Conservation (phyloP, 1,139 yeast species). For the Pichia sp. region DNA sequence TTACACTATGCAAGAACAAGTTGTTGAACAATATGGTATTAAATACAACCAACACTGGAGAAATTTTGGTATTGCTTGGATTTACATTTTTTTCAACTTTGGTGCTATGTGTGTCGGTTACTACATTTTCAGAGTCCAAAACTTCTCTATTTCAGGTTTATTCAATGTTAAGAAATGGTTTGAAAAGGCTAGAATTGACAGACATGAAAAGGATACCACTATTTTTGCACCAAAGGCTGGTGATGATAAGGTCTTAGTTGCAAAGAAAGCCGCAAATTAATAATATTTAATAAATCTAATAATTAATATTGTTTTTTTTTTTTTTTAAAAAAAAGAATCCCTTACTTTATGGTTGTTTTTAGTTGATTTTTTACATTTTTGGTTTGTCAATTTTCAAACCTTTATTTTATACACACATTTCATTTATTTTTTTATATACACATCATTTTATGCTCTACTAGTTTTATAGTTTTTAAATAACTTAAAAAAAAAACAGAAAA, state of each 20-base stretch:
- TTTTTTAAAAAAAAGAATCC: neutral
- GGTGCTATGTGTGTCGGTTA: constrained; percentile 35
- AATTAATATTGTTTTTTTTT: neutral
- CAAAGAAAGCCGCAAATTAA: constrained; percentile 14
- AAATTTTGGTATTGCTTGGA: constrained; percentile 55
- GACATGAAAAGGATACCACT: constrained; percentile 38
- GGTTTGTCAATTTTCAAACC: neutral
- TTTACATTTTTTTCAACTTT: constrained; percentile 48
- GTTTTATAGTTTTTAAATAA: too few species aligned
- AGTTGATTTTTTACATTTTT: neutral
- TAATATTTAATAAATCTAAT: neutral
- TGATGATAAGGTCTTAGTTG: constrained; percentile 32
- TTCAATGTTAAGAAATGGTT: constrained; percentile 23
- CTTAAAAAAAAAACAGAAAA: too few species aligned
- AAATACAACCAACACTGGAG: constrained; percentile 56
- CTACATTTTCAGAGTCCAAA: constrained; percentile 26
- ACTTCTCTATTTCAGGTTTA: constrained; percentile 18
- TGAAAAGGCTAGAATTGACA: constrained; percentile 26
- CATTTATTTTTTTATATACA: constrained; percentile 2
- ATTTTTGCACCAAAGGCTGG: constrained; percentile 34
- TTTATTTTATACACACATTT: neutral
- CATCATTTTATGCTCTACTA: neutral
- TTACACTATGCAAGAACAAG: constrained; percentile 32
- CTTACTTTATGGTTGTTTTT: too few species aligned
- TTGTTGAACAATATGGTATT: constrained; percentile 36